Conservation (phyloP, 2,329 filamentous ascomycete species). For the Cladobotryum mycophilum region DNA sequence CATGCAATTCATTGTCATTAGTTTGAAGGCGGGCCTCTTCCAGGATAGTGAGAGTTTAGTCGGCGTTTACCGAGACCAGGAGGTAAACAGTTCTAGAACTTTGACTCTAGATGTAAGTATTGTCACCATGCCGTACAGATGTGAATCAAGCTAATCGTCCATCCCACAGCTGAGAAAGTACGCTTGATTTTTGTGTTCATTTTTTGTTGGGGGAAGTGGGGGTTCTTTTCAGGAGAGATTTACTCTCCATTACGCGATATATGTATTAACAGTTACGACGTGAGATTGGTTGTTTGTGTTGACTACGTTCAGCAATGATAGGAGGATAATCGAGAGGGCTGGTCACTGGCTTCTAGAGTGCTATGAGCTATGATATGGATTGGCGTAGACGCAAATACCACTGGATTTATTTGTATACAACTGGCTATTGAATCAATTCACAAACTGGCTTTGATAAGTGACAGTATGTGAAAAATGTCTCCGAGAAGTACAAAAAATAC, state of each 20-base stretch:
- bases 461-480: no score
- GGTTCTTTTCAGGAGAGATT: no score
- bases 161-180: slow-evolving; percentile 28
- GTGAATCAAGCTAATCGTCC: slow-evolving; percentile 6
- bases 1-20: slow-evolving; percentile 99
- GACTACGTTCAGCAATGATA: neutral
- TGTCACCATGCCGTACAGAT: neutral
- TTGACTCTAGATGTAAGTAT: slow-evolving; percentile 88
- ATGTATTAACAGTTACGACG: slow-evolving; percentile 8
- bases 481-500: no score
- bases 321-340: no score
- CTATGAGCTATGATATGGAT: slow-evolving; percentile 9
- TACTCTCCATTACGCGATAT: neutral
- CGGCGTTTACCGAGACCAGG: slow-evolving; percentile 91
- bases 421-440: no score
- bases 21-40: slow-evolving; percentile 89
- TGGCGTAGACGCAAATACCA: slow-evolving; percentile 6
- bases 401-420: no score
- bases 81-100: slow-evolving; percentile 83
- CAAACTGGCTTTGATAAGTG: no score
- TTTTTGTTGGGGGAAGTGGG: no score
- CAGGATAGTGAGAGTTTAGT: slow-evolving; percentile 95
- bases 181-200: slow-evolving; percentile 15
- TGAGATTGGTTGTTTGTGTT: neutral
- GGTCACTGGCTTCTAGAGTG: slow-evolving; percentile 1